Base-by-base conservation (phyloP, 129 eudicot genomes). In the Chrysanthemum seticuspe region DNA sequence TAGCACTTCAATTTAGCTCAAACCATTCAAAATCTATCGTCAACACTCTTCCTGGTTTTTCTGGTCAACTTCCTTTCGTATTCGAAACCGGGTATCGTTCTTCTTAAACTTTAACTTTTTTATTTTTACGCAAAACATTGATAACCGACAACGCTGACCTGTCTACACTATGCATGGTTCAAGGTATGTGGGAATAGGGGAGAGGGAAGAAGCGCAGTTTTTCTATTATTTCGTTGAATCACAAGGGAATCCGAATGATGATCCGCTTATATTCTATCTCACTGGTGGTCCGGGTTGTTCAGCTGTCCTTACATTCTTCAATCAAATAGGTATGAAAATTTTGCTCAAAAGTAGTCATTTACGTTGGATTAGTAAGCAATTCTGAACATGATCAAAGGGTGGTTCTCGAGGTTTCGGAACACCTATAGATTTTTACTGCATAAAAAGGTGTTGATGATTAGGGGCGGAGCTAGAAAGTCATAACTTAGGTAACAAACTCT, bases 231-330 rank as follows among this genome's bases (percentile, higher is more conserved):
- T 89, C 67, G 91, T 89, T 36, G 85, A 76, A 15, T 89, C 96
- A 29, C 84, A 89, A 60, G 80, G 84, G 31, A 84, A 74, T 18
- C 85, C 91, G 19, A 69, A 75, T 1, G 76, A 71, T 62, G 96
- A 89, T 74, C 96, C 96, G 13, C 69, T 89, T 19, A 88, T 89
- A 68, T 86, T 82, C 15, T 86, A 88, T 85, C 87, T 86, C 31
- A 82, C 87, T 50, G 96, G 96, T 10, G 96, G 91, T 16, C 96
- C 96, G 0, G 96, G 96, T 9, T 83, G 87, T 86, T 89, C 91
- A 19, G 58, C 80, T 16, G 27, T 80, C 18, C 15, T 72, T n/a
- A 74, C 70, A 6, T 44, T 84, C 10, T 52, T 62, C 48, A 72
- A 80, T 64, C 83, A 80, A 73, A 67, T 67, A 0, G 88, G 88